Conservation (phyloP, 805 yeast genomes). For the Cyberlindnera euphorbiiphila region DNA sequence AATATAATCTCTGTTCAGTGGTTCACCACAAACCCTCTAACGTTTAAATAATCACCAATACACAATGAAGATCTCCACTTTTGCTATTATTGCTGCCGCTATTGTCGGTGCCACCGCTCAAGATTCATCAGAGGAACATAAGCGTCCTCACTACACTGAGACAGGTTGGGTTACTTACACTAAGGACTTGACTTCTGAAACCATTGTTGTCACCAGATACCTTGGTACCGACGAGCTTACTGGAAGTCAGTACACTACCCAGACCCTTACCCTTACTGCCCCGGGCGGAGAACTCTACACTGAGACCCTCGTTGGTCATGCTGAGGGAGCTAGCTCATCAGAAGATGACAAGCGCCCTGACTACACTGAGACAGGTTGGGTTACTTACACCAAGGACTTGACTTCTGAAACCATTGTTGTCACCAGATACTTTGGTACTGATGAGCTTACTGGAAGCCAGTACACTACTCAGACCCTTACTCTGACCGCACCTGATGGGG, state of each 20-base stretch:
- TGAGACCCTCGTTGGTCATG: conserved; percentile 1
- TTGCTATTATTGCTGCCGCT: background rate
- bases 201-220: conserved; percentile 6
- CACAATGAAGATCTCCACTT: too few relatives aligned
- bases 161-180: conserved; percentile 5
- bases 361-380: too few relatives aligned
- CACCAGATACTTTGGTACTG: conserved; percentile 4
- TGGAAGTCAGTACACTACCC: conserved; percentile 2
- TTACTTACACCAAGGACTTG: conserved; percentile 6
- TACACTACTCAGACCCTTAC: conserved; percentile 1
- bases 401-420: conserved; percentile 2
- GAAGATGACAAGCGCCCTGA: too few relatives aligned
- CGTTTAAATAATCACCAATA: too few relatives aligned
- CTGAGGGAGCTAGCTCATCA: background rate
- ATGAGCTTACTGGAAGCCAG: background rate
- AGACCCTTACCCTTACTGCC: background rate
- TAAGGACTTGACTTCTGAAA: conserved; percentile 3
- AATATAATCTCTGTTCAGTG: too few relatives aligned
- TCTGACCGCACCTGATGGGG: background rate
- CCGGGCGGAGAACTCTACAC: background rate
- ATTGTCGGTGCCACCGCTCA: background rate
- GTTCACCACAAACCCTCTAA: too few relatives aligned
- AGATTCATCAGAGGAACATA: background rate
- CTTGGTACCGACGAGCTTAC: background rate
- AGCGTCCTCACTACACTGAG: too few relatives aligned